These are phyloP conservation scores for Aspergillus sp. DNA, from an alignment of 2,329 filamentous ascomycete species.

Conservation along the genomic window DNA sequence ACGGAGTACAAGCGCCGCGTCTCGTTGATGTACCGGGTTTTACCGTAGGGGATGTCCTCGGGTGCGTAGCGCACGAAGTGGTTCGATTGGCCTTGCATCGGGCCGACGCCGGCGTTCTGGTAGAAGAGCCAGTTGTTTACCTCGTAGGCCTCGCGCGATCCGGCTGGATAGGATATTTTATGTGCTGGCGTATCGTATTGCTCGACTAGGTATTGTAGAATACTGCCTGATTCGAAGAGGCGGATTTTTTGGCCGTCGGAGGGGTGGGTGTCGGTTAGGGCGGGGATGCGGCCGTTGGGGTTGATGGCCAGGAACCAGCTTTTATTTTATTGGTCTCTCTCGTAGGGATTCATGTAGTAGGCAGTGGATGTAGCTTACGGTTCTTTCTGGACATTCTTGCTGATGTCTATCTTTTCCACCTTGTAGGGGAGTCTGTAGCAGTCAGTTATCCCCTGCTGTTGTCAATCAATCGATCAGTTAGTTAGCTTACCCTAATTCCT, in stretches of 20 bases:
- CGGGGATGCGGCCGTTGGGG: constrained; percentile 85
- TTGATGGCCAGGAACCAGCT: constrained; percentile 85
- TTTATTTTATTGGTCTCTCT: constrained; percentile 4
- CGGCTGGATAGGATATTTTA: constrained; percentile 71
- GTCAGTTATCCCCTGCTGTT: background rate
- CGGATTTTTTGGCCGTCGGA: constrained; percentile 63
- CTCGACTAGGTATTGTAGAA: constrained; percentile 75
- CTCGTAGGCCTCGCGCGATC: constrained; percentile 67
- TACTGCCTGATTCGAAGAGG: constrained; percentile 75
- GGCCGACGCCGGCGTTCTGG: constrained; percentile 72
- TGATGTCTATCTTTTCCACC: constrained; percentile 61
- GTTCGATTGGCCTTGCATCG: constrained; percentile 78
- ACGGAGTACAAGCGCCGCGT: constrained; percentile 73
- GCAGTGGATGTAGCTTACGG: background rate
- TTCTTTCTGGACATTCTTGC: constrained; percentile 71
- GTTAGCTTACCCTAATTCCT: constrained; percentile 58
- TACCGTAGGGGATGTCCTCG: constrained; percentile 71
- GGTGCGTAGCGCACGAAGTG: constrained; percentile 78
- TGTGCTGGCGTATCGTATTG: constrained; percentile 66
- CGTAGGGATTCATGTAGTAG: no score
- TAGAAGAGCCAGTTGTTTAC: constrained; percentile 70
- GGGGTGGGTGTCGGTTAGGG: constrained; percentile 65
- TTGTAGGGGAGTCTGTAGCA: constrained; percentile 59
- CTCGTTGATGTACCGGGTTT: constrained; percentile 76
- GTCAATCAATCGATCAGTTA: background rate